phyloP scores from a whole-genome alignment of 2,329 filamentous ascomycete genomes.

The Beauveria bassiana region DNA sequence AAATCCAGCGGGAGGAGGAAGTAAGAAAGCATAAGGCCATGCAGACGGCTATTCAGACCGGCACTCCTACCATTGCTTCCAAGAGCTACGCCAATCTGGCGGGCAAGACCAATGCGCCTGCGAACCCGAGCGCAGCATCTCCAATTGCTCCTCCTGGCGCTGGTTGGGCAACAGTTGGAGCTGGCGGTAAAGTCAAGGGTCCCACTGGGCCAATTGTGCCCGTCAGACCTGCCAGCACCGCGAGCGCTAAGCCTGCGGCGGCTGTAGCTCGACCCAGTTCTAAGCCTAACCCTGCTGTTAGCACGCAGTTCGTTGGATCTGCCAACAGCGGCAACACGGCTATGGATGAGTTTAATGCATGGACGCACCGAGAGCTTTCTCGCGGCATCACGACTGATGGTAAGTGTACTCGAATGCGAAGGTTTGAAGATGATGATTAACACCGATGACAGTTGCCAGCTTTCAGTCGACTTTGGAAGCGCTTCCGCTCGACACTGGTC shows the following conservation, averaged over 20 bases:
- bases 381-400: slow-evolving; percentile 58
- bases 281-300: slow-evolving; percentile 34
- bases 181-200: slow-evolving; percentile 82
- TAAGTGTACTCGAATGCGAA: slow-evolving; percentile 27
- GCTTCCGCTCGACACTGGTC: slow-evolving; percentile 67
- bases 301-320: slow-evolving; percentile 13
- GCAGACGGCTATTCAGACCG: slow-evolving; percentile 41
- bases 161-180: slow-evolving; percentile 93
- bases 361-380: slow-evolving; percentile 72
- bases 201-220: slow-evolving; percentile 52
- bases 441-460: slow-evolving; percentile 53
- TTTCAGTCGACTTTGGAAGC: slow-evolving; percentile 70
- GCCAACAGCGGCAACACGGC: slow-evolving; percentile 43
- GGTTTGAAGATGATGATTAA: neutral
- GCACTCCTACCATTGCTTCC: slow-evolving; percentile 44
- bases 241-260: slow-evolving; percentile 34
- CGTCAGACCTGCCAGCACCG: slow-evolving; percentile 35
- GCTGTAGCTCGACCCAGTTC: slow-evolving; percentile 41
- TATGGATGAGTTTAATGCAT: slow-evolving; percentile 89
- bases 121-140: slow-evolving; percentile 20
- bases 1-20: slow-evolving; percentile 96
- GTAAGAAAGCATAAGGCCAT: slow-evolving; percentile 70
- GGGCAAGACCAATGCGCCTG: slow-evolving; percentile 51
- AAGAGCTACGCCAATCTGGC: slow-evolving; percentile 96
- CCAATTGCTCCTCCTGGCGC: slow-evolving; percentile 34